Conservation (phyloP, 306 rosid species). For the Alnus rubra region DNA sequence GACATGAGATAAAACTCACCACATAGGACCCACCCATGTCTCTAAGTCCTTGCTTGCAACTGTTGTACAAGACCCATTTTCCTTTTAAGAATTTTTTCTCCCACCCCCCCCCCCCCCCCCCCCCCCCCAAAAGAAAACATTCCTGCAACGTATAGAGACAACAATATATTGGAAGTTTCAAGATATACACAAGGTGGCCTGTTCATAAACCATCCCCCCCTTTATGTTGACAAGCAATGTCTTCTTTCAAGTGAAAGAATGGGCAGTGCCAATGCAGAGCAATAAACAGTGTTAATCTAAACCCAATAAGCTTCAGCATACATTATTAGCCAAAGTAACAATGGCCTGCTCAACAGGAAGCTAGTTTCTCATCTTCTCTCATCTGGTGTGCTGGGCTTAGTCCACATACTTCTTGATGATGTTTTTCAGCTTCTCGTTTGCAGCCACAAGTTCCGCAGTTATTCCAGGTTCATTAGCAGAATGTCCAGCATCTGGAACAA, state of each 20-base stretch:
- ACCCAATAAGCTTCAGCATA: neutral
- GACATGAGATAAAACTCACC: no score
- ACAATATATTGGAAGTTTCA: neutral
- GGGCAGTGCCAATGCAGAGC: neutral
- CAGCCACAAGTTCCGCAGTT: conserved; percentile 90
- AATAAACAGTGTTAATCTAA: neutral
- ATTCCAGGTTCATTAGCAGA: conserved; percentile 93
- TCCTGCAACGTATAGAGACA: neutral
- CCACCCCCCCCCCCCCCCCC: no score
- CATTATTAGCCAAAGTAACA: neutral
- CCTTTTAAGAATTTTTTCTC: no score
- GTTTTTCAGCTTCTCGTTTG: conserved; percentile 77
- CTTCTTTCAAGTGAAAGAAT: neutral
- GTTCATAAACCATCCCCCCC: neutral
- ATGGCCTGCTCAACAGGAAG: neutral
- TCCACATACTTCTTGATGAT: conserved; percentile 47
- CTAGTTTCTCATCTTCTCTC: neutral
- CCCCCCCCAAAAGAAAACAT: neutral
- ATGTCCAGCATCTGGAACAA: conserved; percentile 84
- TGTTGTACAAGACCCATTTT: no score
- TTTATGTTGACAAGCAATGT: neutral
- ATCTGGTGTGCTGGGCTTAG: conserved; percentile 14
- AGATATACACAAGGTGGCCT: neutral
- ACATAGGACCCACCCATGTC: no score
- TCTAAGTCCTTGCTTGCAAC: no score